phyloP scores from a whole-genome alignment of 192 early-diverging fungal genomes.

The Podila verticillata region DNA sequence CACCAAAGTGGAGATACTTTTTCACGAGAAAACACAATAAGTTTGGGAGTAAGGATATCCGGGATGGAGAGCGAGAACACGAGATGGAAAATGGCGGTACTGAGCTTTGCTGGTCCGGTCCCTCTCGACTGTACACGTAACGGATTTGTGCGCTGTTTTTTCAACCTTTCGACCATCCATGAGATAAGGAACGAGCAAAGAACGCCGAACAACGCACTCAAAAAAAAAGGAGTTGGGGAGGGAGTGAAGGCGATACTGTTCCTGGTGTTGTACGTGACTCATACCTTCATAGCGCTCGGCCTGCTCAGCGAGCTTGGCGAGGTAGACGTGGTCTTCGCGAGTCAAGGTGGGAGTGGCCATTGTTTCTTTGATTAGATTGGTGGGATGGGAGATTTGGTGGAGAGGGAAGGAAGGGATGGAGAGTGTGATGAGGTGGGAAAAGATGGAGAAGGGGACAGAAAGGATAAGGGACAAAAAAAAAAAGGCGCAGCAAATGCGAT shows the following conservation, averaged over 20 bases:
- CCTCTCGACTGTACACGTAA: no score
- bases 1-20: no score
- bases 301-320: slow-evolving; percentile 98
- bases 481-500: slow-evolving; percentile 5
- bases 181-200: no score
- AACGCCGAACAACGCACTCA: neutral
- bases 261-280: neutral
- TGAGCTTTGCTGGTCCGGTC: no score
- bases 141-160: no score
- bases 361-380: slow-evolving; percentile 1
- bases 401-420: neutral
- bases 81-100: no score
- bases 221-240: slow-evolving; percentile 1
- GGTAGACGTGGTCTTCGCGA: slow-evolving; percentile 78
- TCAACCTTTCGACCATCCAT: no score
- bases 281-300: slow-evolving; percentile 97
- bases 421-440: neutral
- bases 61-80: no score
- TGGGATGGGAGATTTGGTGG: neutral
- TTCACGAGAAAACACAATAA: no score
- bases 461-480: slow-evolving; percentile 8
- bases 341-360: slow-evolving; percentile 15
- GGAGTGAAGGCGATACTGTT: neutral
- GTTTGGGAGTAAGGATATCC: no score
- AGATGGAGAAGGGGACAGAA: neutral